phyloP scores from a whole-genome alignment of 2,329 filamentous ascomycete species.

The Penicillium concentricum region DNA sequence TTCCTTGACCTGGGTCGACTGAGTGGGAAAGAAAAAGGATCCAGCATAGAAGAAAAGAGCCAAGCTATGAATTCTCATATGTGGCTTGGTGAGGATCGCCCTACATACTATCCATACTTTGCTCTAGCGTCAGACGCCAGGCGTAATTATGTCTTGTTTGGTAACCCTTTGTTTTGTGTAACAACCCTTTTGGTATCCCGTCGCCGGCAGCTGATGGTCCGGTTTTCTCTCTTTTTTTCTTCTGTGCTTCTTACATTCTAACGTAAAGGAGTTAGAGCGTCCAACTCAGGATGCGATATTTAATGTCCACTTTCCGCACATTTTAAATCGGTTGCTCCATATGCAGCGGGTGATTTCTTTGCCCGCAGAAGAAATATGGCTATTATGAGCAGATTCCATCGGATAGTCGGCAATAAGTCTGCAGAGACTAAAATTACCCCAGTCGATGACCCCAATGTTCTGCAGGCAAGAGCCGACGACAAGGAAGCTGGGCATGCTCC shows the following conservation, averaged over 20 bases:
- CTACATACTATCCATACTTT: too few species aligned
- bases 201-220: neutral
- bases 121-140: too few species aligned
- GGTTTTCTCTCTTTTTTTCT: neutral
- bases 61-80: neutral
- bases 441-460: neutral
- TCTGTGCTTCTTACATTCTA: neutral
- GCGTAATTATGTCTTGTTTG: too few species aligned
- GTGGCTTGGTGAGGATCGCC: neutral
- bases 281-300: neutral
- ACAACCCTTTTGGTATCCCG: neutral
- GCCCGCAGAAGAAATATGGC: neutral
- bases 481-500: conserved; percentile 4
- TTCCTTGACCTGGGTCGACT: too few species aligned
- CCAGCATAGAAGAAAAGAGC: too few species aligned
- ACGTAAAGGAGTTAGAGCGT: neutral
- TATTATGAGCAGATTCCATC: neutral
- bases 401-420: neutral
- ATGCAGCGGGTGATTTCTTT: neutral
- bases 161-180: too few species aligned
- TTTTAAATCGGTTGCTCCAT: neutral
- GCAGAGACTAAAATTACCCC: neutral
- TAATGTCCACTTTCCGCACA: neutral
- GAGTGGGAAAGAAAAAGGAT: too few species aligned
- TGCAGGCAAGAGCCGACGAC: neutral